Conservation (phyloP, 768 basidiomycete species). For the Amanita rimosa region DNA sequence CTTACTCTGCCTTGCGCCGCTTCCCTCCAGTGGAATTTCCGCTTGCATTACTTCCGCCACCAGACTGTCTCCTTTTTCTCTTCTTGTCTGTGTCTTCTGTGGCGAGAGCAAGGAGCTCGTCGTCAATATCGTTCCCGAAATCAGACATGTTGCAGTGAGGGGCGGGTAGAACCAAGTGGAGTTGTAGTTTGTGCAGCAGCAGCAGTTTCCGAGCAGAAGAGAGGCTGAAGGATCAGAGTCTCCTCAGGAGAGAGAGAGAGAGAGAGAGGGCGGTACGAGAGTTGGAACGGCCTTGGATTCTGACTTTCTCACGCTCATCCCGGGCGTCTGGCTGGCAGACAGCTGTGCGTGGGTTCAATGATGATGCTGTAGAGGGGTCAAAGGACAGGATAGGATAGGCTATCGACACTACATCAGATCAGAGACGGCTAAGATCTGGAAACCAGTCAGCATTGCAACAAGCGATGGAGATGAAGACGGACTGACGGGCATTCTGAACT, state of each 20-base stretch:
- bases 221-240: background rate
- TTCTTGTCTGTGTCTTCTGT: slow-evolving; percentile 54
- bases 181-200: background rate
- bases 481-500: background rate
- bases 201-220: background rate
- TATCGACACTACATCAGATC: background rate
- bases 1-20: slow-evolving; percentile 68
- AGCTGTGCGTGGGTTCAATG: too few species aligned
- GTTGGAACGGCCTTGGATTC: background rate
- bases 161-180: background rate
- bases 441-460: background rate
- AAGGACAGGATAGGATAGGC: background rate
- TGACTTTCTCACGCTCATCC: slow-evolving; percentile 1
- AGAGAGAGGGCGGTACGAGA: background rate
- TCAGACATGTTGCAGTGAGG: slow-evolving; percentile 28
- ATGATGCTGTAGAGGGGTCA: background rate
- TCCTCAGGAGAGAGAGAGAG: too few species aligned
- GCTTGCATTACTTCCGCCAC: slow-evolving; percentile 9
- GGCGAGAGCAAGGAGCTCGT: slow-evolving; percentile 75
- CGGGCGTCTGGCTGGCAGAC: too few species aligned
- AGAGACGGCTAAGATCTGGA: background rate
- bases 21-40: slow-evolving; percentile 15
- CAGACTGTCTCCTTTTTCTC: slow-evolving; percentile 42
- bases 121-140: slow-evolving; percentile 39
- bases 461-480: background rate